Evolutionary conservation across 306 rosid genomes (phyloP).

Genomic region (Cyclanthera cordifolia): DNA sequence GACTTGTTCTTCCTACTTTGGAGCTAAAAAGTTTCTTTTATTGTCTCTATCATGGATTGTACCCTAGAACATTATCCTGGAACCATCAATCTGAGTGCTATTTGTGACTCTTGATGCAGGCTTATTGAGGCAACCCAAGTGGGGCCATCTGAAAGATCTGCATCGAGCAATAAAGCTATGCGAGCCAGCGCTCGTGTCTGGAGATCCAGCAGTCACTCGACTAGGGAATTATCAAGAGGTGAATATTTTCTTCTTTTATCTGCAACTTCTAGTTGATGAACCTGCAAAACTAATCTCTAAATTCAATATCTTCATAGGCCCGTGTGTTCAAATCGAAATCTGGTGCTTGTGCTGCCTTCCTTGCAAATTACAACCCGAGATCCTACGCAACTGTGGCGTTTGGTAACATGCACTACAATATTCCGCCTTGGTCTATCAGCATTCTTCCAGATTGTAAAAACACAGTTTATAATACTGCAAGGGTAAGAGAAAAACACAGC

Average conservation of each 20-base stretch:
- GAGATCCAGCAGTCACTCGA: slow-evolving; percentile 47
- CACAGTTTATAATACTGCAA: slow-evolving; percentile 91
- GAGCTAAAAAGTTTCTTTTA: not conserved
- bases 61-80: not conserved
- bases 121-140: slow-evolving; percentile 67
- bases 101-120: slow-evolving; percentile 33
- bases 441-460: slow-evolving; percentile 92
- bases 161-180: slow-evolving; percentile 86
- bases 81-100: slow-evolving; percentile 5
- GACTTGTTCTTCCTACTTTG: not conserved
- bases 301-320: slow-evolving; percentile 37
- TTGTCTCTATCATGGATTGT: not conserved
- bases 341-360: slow-evolving; percentile 92
- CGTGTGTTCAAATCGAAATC: slow-evolving; percentile 73
- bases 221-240: slow-evolving; percentile 80
- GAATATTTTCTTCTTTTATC: slow-evolving; percentile 14
- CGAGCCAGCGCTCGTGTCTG: slow-evolving; percentile 83
- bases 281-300: slow-evolving; percentile 11
- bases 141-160: slow-evolving; percentile 96
- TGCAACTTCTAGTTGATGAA: slow-evolving; percentile 11
- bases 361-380: slow-evolving; percentile 60
- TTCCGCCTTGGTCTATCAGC: slow-evolving; percentile 98
- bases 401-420: slow-evolving; percentile 69
- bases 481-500: slow-evolving; percentile 44
- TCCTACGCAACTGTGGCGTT: slow-evolving; percentile 63